Percentiles rank a stretch among this genome's conserved stretches.
Evolutionary conservation across 306 rosid genomes (phyloP).

Genomic region (Sophora flavescens): DNA sequence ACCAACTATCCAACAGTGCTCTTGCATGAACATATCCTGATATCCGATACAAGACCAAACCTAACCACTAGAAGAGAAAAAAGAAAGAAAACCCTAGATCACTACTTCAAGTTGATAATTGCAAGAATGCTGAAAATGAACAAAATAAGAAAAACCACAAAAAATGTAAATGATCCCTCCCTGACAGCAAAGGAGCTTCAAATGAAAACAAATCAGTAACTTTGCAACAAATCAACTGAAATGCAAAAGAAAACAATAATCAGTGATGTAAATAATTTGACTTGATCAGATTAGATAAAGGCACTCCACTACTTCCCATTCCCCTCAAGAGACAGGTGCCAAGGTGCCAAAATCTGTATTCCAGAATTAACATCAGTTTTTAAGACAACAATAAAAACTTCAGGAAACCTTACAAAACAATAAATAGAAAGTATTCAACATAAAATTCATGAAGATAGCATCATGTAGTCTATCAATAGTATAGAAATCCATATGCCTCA

Average conservation of each 20-base stretch:
- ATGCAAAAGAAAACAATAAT: conserved; percentile 49
- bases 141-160: not conserved
- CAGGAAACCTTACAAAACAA: conserved; percentile 45
- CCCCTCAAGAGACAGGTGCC: conserved; percentile 59
- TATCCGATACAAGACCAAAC: conserved; percentile 13
- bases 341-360: conserved; percentile 68
- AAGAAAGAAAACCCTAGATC: conserved; percentile 31
- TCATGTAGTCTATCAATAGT: conserved; percentile 45
- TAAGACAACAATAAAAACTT: conserved; percentile 33
- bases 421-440: conserved; percentile 41
- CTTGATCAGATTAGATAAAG: conserved; percentile 50
- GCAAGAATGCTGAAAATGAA: conserved; percentile 28
- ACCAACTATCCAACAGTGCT: conserved; percentile 29
- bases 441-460: conserved; percentile 44
- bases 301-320: conserved; percentile 62
- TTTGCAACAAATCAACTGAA: conserved; percentile 36
- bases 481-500: conserved; percentile 49
- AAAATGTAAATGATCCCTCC: conserved; percentile 35
- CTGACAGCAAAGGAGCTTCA: conserved; percentile 45
- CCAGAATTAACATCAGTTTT: conserved; percentile 62
- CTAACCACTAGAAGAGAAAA: conserved; percentile 30
- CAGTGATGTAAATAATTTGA: conserved; percentile 36
- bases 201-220: conserved; percentile 12
- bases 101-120: conserved; percentile 40
- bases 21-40: conserved; percentile 31